Percentiles rank a stretch among this genome's conserved stretches.
Conservation (phyloP, 192 early-diverging fungal species). For the Entophlyctis luteolus region DNA sequence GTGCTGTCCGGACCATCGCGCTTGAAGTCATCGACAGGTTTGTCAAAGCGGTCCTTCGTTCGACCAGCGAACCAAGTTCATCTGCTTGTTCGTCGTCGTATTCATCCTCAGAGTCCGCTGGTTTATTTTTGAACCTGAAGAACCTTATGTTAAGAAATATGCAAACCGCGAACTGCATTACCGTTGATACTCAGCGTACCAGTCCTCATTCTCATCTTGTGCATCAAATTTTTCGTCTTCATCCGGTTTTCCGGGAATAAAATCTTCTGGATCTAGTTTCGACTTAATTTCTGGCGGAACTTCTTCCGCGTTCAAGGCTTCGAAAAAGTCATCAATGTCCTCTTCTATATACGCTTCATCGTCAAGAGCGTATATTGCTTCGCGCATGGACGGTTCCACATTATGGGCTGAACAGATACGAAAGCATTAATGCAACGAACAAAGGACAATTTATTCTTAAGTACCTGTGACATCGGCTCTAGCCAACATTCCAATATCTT, state of each 20-base stretch:
- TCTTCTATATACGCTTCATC: conserved; percentile 84
- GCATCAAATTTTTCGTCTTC: conserved; percentile 46
- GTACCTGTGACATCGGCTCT: conserved; percentile 41
- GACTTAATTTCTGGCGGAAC: conserved; percentile 45
- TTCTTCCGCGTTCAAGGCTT: conserved; percentile 65
- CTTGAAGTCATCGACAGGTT: conserved; percentile 89
- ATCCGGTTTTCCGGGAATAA: neutral
- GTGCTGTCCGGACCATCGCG: conserved; percentile 86
- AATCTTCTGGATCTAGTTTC: conserved; percentile 17
- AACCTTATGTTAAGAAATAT: neutral
- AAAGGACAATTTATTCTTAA: neutral
- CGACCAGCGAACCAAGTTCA: neutral
- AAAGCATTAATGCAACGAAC: neutral
- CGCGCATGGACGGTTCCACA: conserved; percentile 77
- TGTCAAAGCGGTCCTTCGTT: conserved; percentile 33
- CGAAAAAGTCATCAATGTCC: conserved; percentile 81
- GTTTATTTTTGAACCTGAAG: conserved; percentile 13
- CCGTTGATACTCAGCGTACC: conserved; percentile 46
- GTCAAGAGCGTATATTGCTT: conserved; percentile 89
- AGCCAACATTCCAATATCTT: conserved; percentile 66
- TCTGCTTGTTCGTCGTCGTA: conserved; percentile 37
- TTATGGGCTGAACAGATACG: conserved; percentile 52
- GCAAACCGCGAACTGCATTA: conserved; percentile 26
- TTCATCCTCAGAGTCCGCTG: conserved; percentile 14
- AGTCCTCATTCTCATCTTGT: conserved; percentile 46